Base-by-base conservation (phyloP, 805 yeast genomes). In the Ogataea siamensis region DNA sequence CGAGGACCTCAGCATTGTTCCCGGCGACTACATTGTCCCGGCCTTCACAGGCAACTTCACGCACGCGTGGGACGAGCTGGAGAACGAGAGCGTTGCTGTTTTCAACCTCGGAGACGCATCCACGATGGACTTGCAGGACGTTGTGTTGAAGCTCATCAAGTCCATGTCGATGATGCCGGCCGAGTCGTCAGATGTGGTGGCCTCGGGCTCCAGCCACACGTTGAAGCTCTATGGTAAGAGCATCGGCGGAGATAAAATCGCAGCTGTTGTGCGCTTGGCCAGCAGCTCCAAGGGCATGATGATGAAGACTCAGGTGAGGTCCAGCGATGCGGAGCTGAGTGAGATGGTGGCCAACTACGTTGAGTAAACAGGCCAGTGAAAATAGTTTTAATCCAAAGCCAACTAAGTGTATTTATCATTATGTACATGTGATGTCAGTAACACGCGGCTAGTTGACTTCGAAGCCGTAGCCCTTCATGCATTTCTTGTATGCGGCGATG, bases 401-500 rank as follows among this genome's bases (percentile, higher is more conserved):
- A 22, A 22, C 25, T 13, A 22, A 8, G 25, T 5, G 25, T 22
- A 5, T 22, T 8, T 22, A 22, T 11, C 12, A n/a, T n/a, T 22
- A 22, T 22, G 25, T 22, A 22, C 25, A 22, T 7, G 25, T 22
- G 25, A 13, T n/a, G n/a, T n/a, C n/a, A n/a, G n/a, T n/a, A n/a
- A n/a, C n/a, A n/a, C n/a, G n/a, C n/a, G n/a, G n/a, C 28, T 40
- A 40, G 17, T 61, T 68, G 32, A 70, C 60, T 30, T 72, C 75
- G 63, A 91, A 91, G 0, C 99, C 99, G 60, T 66, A 91, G 13
- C 95, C 87, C 56, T 80, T 81, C 99, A 91, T 91, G 66, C 99
- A 91, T 19, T 58, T 56, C 63, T 88, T 89, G 71, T 93, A 93
- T 42, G 77, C 69, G 15, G 64, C 65, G 46, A 91, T 83, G 36